These are phyloP conservation scores for Boletus mariae DNA, from an alignment of 1,284 basidiomycete species.

Conservation along the genomic window DNA sequence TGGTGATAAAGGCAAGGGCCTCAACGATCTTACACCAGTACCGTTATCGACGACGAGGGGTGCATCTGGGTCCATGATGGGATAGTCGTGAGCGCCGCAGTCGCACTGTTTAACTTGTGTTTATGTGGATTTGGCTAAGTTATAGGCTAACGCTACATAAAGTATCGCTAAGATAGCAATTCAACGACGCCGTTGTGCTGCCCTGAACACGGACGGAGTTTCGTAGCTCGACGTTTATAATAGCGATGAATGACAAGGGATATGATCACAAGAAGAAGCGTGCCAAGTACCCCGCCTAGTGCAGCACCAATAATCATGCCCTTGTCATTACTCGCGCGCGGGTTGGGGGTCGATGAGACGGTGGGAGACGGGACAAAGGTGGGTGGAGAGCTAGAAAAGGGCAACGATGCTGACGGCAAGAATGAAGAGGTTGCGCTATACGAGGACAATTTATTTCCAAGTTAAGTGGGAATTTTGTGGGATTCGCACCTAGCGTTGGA, in stretches of 20 bases:
- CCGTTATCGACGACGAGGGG: slow-evolving; percentile 97
- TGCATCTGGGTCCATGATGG: slow-evolving; percentile 56
- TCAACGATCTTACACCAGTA: slow-evolving; percentile 73
- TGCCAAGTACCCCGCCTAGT: slow-evolving; percentile 12
- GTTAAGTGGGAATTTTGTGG: background rate
- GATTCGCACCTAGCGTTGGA: slow-evolving; percentile 38
- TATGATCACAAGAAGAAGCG: slow-evolving; percentile 9
- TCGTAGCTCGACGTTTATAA: background rate
- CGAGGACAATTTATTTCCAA: background rate
- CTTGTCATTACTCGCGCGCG: background rate
- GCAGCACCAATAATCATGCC: slow-evolving; percentile 14
- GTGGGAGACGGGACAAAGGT: slow-evolving; percentile 26
- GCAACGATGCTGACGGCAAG: slow-evolving; percentile 41
- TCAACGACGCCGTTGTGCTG: background rate
- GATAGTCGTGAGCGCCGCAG: background rate
- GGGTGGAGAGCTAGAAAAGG: slow-evolving; percentile 38
- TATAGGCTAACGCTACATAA: no score
- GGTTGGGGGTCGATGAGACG: slow-evolving; percentile 5
- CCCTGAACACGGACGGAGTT: background rate
- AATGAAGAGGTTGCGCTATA: slow-evolving; percentile 37
- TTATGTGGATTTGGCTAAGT: slow-evolving; percentile 16
- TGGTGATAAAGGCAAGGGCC: background rate
- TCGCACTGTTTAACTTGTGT: slow-evolving; percentile 4
- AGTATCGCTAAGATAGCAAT: background rate
- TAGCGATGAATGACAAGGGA: slow-evolving; percentile 6